Base-by-base conservation (phyloP, 257 asterid genomes). In the Leptodermis oblonga region DNA sequence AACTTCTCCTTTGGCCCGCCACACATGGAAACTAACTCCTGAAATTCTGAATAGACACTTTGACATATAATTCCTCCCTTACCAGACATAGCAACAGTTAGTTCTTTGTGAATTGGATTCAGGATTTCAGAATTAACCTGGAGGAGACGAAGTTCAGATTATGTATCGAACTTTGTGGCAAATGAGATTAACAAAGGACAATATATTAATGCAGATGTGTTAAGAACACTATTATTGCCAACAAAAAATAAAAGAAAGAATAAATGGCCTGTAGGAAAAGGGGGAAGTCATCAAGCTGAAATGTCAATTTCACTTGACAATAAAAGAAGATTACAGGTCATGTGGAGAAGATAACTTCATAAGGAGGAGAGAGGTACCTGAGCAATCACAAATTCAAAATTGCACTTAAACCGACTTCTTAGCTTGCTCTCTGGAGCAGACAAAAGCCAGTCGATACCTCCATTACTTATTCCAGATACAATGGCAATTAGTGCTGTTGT, bases 401-500 rank as follows among this genome's bases (percentile, higher is more conserved):
- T 94, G 11, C 89, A 88, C 79, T 94, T 94, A 62, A 91, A 94
- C 52, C 88, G 80, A 36, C 77, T 86, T 80, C 95, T 86, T 80
- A 94, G 43, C 68, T 91, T 85, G 70, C 74, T 65, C 86, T 91
- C 93, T 7, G 89, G 78, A 36, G 83, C 86, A 48, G 85, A 84
- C 83, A 93, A 80, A 78, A 89, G 81, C 70, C 82, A 81, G 31
- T 33, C 78, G 3, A 83, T 70, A 26, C 86, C 77, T 17, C 88
- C 90, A 74, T 91, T 94, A 75, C 99, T 89, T 54, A 94, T 91
- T 67, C 97, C 97, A 0, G 99, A 94, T 65, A 84, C 96, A 55
- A 87, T 72, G 23, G 97, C 99, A 71, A 94, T 79, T 82, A 94
- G 63, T 60, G 97, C 88, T 43, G 99, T 89, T 15, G 97, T 91